Evolutionary conservation across 2,329 filamentous ascomycete species (phyloP), one percentile per base, ranked within the genome.

Genomic region (Colletotrichum spinosum): DNA sequence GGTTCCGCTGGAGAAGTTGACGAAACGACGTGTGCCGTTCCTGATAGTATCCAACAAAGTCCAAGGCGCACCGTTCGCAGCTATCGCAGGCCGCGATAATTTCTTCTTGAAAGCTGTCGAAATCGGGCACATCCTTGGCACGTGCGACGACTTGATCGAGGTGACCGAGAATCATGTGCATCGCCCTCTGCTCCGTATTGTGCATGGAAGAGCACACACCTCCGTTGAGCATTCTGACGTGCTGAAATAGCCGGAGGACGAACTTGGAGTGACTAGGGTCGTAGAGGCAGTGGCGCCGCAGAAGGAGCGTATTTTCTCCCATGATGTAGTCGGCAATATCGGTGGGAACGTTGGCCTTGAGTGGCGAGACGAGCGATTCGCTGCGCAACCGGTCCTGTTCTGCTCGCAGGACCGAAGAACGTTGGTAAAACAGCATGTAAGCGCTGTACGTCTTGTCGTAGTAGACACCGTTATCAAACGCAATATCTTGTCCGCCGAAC

Each of bases 381-480:
- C 67, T 69, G 55, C 80, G 74, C 70, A 88, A 79, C 2, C 76
- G 71, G 35, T 83, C 77, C 70, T 87, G 83, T 65, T 87, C 84
- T 13, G 77, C 76, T 15, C 83, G 80, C 60, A 94, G 83, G 5
- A 88, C 87, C 0, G 90, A 90, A 4, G 89, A 87, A 53, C 96
- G 89, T 76, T 97, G 92, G 76, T 99, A 99, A 77, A 99, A 98
- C 8, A 99, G 85, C 92, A 99, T 98, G 77, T 99, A 99, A 11
- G 95, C 96, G 75, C 93, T 98, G 82, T 90, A 90, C 5, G 87
- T 86, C 77, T 94, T 95, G 71, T 90, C 87, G 69, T 85, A 88
- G 0, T 81, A 70, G 15, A 82, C 74, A 65, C 80, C 79, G 71
- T 80, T 77, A 66, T 85, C 79, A 72, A 82, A 80, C 67, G 84